These are phyloP conservation scores for Poterioochromonas sp. DNA, from an alignment of 352 stramenopile genomes.

Conservation along the genomic window DNA sequence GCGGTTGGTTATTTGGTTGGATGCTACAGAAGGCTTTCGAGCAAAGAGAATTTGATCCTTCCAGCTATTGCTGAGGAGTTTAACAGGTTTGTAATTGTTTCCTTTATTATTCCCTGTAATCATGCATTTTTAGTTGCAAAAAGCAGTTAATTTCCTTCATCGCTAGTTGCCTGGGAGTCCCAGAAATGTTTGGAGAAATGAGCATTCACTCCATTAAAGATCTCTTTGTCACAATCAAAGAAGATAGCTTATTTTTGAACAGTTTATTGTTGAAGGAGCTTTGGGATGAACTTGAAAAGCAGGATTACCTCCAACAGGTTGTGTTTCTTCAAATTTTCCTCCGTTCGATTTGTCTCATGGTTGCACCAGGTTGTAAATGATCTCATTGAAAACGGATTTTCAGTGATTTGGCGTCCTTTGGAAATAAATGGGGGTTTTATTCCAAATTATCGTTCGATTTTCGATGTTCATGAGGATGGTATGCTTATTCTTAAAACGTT, in stretches of 20 bases:
- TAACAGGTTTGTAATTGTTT: background rate
- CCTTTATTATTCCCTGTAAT: background rate
- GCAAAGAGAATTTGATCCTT: background rate
- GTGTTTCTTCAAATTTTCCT: background rate
- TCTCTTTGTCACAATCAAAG: background rate
- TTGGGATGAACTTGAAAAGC: slow-evolving; percentile 3
- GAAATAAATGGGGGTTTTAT: background rate
- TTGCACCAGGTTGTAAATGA: background rate
- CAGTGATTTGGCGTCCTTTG: background rate
- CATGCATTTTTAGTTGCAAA: slow-evolving; percentile 21
- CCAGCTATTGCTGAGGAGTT: background rate
- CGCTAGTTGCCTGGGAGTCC: background rate
- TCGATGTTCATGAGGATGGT: background rate
- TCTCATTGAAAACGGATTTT: background rate
- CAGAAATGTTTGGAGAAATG: slow-evolving; percentile 22
- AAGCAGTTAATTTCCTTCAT: slow-evolving; percentile 19
- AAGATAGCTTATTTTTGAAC: background rate
- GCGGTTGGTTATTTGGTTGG: background rate
- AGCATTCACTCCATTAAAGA: background rate
- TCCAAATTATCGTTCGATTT: background rate
- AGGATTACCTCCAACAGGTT: background rate
- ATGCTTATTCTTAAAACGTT: background rate
- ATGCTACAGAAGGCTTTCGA: background rate
- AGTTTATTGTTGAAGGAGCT: background rate
- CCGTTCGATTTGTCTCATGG: background rate